Conservation (phyloP, 352 stramenopile species). For the Elongisporangium undulatum region DNA sequence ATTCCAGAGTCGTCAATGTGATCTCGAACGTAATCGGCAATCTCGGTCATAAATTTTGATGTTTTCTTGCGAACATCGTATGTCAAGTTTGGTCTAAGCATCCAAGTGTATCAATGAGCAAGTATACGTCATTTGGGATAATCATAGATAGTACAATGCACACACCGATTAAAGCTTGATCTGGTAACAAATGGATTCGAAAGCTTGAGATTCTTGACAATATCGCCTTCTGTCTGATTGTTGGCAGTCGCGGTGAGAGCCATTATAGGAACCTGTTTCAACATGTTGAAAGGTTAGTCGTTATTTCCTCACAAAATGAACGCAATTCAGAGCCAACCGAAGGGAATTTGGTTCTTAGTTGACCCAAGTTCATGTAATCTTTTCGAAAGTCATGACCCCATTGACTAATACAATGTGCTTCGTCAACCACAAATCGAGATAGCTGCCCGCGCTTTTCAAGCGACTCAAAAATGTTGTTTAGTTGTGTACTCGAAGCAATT, state of each 20-base stretch:
- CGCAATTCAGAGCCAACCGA: constrained; percentile 46
- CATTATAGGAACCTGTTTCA: constrained; percentile 77
- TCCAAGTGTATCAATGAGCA: neutral
- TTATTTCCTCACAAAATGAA: neutral
- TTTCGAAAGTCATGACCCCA: constrained; percentile 99
- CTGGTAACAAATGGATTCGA: constrained; percentile 73
- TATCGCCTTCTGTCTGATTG: constrained; percentile 77
- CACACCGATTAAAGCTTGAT: constrained; percentile 82
- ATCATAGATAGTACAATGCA: neutral
- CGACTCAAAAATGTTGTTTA: constrained; percentile 84
- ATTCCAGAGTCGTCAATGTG: constrained; percentile 87
- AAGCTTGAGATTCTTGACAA: constrained; percentile 73
- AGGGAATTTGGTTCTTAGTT: constrained; percentile 91
- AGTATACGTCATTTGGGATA: neutral
- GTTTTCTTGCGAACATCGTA: constrained; percentile 83
- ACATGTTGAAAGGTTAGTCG: neutral
- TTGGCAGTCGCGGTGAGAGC: constrained; percentile 86
- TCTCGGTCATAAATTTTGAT: constrained; percentile 76
- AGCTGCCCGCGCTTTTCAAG: constrained; percentile 81
- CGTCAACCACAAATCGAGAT: constrained; percentile 96
- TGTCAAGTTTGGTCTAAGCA: constrained; percentile 67
- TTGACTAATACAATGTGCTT: constrained; percentile 95
- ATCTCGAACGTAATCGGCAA: constrained; percentile 68
- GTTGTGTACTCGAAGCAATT: constrained; percentile 84
- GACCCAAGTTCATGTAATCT: constrained; percentile 95